Evolutionary conservation across 2,329 filamentous ascomycete genomes (phyloP).

Genomic region (Verticillium klebahnii): DNA sequence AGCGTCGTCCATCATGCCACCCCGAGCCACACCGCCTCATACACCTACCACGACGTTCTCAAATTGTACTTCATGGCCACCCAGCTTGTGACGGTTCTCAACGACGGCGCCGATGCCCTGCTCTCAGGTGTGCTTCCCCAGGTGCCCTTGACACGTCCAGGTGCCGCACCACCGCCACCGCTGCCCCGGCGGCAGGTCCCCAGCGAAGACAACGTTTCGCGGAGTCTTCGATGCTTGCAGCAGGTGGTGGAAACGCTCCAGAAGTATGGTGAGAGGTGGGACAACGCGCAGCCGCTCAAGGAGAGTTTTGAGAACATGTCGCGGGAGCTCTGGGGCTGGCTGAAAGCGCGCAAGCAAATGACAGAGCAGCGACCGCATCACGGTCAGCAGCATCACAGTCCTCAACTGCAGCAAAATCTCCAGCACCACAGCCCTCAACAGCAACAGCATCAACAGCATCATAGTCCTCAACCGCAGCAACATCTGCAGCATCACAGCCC

Average conservation of each 20-base stretch:
- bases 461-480: neutral
- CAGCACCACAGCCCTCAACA: slow-evolving; percentile 13
- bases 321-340: slow-evolving; percentile 34
- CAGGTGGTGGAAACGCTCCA: slow-evolving; percentile 48
- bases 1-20: slow-evolving; percentile 55
- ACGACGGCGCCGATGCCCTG: slow-evolving; percentile 33
- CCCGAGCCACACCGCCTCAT: slow-evolving; percentile 55
- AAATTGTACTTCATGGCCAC: slow-evolving; percentile 72
- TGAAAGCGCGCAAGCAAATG: slow-evolving; percentile 33
- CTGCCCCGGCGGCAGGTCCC: slow-evolving; percentile 41
- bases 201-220: slow-evolving; percentile 45
- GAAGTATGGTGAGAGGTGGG: slow-evolving; percentile 57
- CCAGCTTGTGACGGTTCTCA: slow-evolving; percentile 58
- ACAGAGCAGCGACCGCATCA: slow-evolving; percentile 17
- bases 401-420: neutral
- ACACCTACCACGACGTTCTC: slow-evolving; percentile 85
- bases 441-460: slow-evolving; percentile 19
- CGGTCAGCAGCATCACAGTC: neutral
- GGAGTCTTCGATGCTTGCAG: slow-evolving; percentile 52
- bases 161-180: slow-evolving; percentile 46
- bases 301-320: slow-evolving; percentile 49
- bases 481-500: neutral
- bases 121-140: slow-evolving; percentile 44
- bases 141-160: slow-evolving; percentile 36
- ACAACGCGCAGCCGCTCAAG: slow-evolving; percentile 48